Base-by-base conservation (phyloP, 2,329 filamentous ascomycete genomes). In the Aspergillus sp. region DNA sequence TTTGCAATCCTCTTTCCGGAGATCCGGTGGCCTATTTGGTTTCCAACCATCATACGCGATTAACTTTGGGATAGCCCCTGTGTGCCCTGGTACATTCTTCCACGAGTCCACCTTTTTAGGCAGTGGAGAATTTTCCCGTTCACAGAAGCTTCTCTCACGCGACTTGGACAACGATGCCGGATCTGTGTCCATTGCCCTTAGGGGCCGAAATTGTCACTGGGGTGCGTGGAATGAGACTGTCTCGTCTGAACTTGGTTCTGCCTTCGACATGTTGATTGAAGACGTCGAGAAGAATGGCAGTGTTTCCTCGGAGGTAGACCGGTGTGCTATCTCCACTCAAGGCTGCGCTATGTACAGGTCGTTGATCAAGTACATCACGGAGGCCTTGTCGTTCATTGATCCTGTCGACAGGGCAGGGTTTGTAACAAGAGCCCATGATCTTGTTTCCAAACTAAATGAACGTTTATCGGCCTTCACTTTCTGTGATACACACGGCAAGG, bases 101-200 rank as follows among this genome's bases (percentile, higher is more conserved):
- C 69, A 73, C 39, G 53, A 65, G 26, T 63, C 58, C 28, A 75
- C 72, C 4, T 72, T 78, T 37, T 59, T 78, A 36, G 74, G 75
- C 16, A 72, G 71, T 42, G 72, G 71, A 3, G 67, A 71, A 15
- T 66, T 78, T 29, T 48, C 53, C 11, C 60, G 58, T 22, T 66
- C 66, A 22, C 42, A 78, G 4, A 40, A 53, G 8, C 12, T 69
- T 8, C 30, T 34, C 13, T 42, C 50, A 5, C 55, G 67, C 25
- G 51, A 71, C 40, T 37, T 75, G 15, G 66, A 73, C 37, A 44
- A 52, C 17, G 44, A 49, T 30, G 51, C 52, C 24, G 63, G 66
- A 10, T 48, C 55, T 45, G 51, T 58, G 32, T 46, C 45, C 4
- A 53, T 75, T 13, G 41, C 45, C 5, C 39, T 65, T 19, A 49